Base-by-base conservation (phyloP, 257 asterid species). In the Asclepias syriaca region DNA sequence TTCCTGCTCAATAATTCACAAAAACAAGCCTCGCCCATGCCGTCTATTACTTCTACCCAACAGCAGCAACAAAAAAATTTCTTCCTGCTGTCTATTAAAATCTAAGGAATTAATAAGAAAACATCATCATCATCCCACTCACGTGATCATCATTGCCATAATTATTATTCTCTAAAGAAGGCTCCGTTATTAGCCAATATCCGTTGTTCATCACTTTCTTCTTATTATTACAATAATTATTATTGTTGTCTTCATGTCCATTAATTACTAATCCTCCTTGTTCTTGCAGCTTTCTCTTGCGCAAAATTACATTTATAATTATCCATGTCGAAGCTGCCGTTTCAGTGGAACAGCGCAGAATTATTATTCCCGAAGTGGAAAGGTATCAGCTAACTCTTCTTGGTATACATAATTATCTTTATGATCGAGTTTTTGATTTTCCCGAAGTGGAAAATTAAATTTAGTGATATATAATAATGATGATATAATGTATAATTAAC, bases 261-360 rank as follows among this genome's bases (percentile, higher is more conserved):
- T 71, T 40, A 6, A 6, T 8, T 6, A 40, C 1, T 6, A 40
- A 40, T 40, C 46, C 45, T 16, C 58, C 74, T 22, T 22, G 63
- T 21, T 58, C 68, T 9, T 27, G 46, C 65, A 18, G 19, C 60
- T 27, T 71, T 29, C 74, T 71, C 34, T 57, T 71, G 56, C 29
- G 51, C 55, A n/a, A 70, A 9, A 15, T 39, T 9, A 29, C 1
- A 29, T 29, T 29, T 29, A 43, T 71, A 16, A 59, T 59, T 16
- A 46, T 61, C 61, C 29, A 60, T 22, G 69, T 72, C 27, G 55
- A 72, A 29, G 32, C 51, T 29, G 69, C 32, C 4, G 12, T 12
- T 8, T 60, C 69, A 37, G 15, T 27, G 75, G 69, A 60, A 40
- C 2, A 6, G 16, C 69, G 39, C 46, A 40, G 46, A 72, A 61